Evolutionary conservation across 225 moss, liverwort and hornwort genomes (phyloP).

Genomic region (Pseudisothecium myosuroides): DNA sequence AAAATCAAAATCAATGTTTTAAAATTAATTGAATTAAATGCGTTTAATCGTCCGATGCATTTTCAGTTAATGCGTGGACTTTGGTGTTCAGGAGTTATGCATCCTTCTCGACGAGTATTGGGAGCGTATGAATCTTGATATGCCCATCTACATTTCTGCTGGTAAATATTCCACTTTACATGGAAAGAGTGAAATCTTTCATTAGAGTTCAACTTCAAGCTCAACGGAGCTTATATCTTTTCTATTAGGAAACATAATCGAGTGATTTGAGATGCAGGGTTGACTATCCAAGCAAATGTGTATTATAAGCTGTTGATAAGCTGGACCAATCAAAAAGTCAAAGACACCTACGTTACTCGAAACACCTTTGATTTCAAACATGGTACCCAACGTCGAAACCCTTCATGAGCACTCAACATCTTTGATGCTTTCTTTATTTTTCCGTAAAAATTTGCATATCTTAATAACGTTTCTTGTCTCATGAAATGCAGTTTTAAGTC

Average conservation of each 20-base stretch:
- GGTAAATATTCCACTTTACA: slow-evolving; percentile 20
- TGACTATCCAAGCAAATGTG: slow-evolving; percentile 91
- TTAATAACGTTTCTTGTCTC: background rate
- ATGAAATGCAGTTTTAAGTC: background rate
- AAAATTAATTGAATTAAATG: background rate
- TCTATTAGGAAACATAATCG: background rate
- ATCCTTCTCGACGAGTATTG: slow-evolving; percentile 95
- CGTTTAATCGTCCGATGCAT: background rate
- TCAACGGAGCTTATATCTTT: background rate
- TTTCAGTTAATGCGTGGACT: background rate
- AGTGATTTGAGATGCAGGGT: slow-evolving; percentile 40
- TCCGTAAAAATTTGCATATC: background rate
- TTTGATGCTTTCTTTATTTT: background rate
- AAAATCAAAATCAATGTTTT: background rate
- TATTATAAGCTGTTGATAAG: slow-evolving; percentile 96
- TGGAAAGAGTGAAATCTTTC: background rate
- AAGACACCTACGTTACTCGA: slow-evolving; percentile 76
- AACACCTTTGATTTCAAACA: slow-evolving; percentile 97
- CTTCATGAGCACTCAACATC: background rate
- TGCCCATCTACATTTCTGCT: slow-evolving; percentile 91
- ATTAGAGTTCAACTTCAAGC: background rate
- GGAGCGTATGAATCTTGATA: slow-evolving; percentile 87
- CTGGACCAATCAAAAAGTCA: slow-evolving; percentile 98
- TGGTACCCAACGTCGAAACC: slow-evolving; percentile 27
- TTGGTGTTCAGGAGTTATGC: slow-evolving; percentile 69